Percentiles rank a stretch among this genome's conserved stretches.
Evolutionary conservation across 2,329 filamentous ascomycete genomes (phyloP).

Genomic region (Xylaria hypoxylon): DNA sequence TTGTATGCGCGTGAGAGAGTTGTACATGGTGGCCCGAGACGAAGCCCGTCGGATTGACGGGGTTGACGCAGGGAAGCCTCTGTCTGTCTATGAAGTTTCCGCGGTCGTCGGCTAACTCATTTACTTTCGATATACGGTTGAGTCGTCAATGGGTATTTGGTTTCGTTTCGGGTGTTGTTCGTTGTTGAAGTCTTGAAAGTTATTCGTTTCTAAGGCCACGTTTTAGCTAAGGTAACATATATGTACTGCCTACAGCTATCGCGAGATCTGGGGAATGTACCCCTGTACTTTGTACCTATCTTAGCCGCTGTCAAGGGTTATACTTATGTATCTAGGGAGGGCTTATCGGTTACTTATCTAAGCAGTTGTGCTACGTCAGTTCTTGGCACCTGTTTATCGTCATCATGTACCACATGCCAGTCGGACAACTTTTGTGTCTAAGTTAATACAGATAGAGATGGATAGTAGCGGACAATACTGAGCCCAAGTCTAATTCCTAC

Average conservation of each 20-base stretch:
- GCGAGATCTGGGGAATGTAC: slow-evolving; percentile 6
- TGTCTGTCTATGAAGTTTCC: background rate
- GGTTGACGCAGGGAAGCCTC: slow-evolving; percentile 12
- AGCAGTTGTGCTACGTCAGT: slow-evolving; percentile 26
- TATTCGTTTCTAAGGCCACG: slow-evolving; percentile 42
- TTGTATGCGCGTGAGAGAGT: slow-evolving; percentile 84
- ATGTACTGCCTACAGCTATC: slow-evolving; percentile 15
- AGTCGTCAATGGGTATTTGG: background rate
- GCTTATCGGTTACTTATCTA: slow-evolving; percentile 45
- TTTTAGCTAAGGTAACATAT: slow-evolving; percentile 27
- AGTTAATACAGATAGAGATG: too few species aligned
- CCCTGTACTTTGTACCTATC: background rate
- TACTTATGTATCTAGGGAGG: too few species aligned
- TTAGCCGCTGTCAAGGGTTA: background rate
- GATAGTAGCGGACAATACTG: too few species aligned
- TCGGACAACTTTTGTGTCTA: too few species aligned
- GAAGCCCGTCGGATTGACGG: slow-evolving; percentile 24
- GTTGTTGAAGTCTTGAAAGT: slow-evolving; percentile 1
- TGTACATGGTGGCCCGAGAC: slow-evolving; percentile 79
- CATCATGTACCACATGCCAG: background rate
- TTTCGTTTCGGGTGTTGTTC: slow-evolving; percentile 10
- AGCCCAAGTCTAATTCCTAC: too few species aligned
- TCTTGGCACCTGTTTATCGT: slow-evolving; percentile 39
- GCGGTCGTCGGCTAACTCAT: slow-evolving; percentile 3
- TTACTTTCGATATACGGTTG: background rate